These are phyloP conservation scores for Candolleomyces aberdarensis DNA, from an alignment of 768 basidiomycete species.

Conservation along the genomic window DNA sequence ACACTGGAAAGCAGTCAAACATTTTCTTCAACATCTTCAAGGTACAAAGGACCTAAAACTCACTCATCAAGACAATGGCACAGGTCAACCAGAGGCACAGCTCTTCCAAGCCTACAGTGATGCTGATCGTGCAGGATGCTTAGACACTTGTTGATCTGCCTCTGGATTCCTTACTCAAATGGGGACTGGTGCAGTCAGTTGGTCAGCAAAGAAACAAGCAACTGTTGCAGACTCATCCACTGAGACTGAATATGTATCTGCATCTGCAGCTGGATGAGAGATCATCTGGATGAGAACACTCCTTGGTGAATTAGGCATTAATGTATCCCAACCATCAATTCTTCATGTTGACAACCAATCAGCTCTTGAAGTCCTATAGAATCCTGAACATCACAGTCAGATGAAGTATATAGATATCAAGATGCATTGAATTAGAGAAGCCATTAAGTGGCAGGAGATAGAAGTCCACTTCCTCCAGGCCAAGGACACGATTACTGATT, in stretches of 20 bases:
- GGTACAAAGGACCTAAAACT: constrained; percentile 18
- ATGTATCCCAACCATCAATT: constrained; percentile 21
- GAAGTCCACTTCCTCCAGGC: no score
- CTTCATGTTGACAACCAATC: constrained; percentile 35
- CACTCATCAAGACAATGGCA: constrained; percentile 10
- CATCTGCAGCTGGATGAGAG: no score
- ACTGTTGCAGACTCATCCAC: no score
- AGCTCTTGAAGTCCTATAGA: constrained; percentile 28
- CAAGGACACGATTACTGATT: no score
- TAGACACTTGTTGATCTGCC: constrained; percentile 26
- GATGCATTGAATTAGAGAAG: no score
- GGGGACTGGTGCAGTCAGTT: no score
- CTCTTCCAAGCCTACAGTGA: constrained; percentile 17
- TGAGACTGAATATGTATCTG: no score
- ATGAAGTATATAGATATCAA: no score
- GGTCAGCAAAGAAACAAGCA: no score
- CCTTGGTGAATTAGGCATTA: constrained; percentile 12
- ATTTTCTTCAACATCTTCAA: constrained; percentile 10
- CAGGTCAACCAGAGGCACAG: no score
- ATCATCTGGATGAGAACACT: no score
- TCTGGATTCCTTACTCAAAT: constrained; percentile 18
- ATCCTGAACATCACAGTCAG: constrained; percentile 21
- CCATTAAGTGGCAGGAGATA: no score
- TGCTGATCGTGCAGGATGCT: constrained; percentile 27
- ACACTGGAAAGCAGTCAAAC: constrained; percentile 34